These are phyloP conservation scores for Hypoxylon sp. DNA, from an alignment of 2,329 filamentous ascomycete genomes.

Conservation along the genomic window DNA sequence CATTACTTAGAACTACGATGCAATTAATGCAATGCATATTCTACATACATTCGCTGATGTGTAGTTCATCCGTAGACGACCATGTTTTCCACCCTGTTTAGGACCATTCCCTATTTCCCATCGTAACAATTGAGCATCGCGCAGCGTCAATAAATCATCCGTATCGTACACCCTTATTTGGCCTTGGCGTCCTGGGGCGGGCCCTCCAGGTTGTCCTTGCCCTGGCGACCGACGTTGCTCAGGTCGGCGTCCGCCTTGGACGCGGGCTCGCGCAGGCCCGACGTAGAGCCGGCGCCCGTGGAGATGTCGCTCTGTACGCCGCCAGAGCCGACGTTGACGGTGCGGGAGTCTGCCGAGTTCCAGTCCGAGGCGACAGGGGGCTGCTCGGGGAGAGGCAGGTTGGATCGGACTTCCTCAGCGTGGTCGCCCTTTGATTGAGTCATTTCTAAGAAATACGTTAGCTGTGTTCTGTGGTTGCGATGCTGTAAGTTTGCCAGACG, in stretches of 20 bases:
- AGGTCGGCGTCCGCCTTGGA: conserved; percentile 65
- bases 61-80: background rate
- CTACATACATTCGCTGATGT: background rate
- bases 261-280: conserved; percentile 66
- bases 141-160: background rate
- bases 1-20: background rate
- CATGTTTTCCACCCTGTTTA: background rate
- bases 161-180: conserved; percentile 3
- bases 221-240: conserved; percentile 69
- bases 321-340: conserved; percentile 74
- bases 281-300: conserved; percentile 55
- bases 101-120: background rate
- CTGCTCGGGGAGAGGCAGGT: conserved; percentile 81
- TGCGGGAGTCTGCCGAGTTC: conserved; percentile 74
- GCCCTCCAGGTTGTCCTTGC: conserved; percentile 62
- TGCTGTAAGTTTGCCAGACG: background rate
- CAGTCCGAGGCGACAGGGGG: conserved; percentile 80
- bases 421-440: conserved; percentile 65
- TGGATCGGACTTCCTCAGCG: conserved; percentile 72
- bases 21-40: conserved; percentile 6
- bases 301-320: conserved; percentile 61
- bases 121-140: background rate
- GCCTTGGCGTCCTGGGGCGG: conserved; percentile 65
- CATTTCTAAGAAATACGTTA: conserved; percentile 44
- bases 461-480: background rate